Evolutionary conservation across 2,329 filamentous ascomycete species (phyloP).

Genomic region (Arthroderma sp.): DNA sequence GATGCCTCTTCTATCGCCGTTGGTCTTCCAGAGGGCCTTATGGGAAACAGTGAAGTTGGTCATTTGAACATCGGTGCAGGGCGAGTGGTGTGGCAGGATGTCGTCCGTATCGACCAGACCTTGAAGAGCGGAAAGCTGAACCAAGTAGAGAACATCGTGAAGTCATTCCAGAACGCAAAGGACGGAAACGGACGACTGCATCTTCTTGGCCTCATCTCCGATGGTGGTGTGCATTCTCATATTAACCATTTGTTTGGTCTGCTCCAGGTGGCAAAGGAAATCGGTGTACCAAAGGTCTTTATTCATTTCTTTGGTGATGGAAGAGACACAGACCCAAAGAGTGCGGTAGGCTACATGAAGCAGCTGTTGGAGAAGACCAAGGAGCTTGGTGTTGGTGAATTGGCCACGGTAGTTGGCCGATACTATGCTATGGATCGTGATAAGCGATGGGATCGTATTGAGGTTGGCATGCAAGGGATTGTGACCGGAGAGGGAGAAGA

Average conservation of each 20-base stretch:
- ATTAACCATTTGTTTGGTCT: constrained; percentile 85
- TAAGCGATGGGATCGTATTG: constrained; percentile 95
- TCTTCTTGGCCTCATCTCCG: constrained; percentile 80
- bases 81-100: constrained; percentile 95
- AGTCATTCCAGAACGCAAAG: constrained; percentile 66
- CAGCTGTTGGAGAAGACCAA: constrained; percentile 67
- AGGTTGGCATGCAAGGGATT: constrained; percentile 78
- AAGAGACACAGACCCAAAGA: constrained; percentile 96
- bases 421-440: constrained; percentile 99
- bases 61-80: constrained; percentile 98
- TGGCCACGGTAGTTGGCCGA: constrained; percentile 85
- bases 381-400: constrained; percentile 73
- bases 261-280: constrained; percentile 78
- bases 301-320: constrained; percentile 99
- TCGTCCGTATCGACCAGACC: constrained; percentile 87
- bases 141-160: constrained; percentile 64
- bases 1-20: constrained; percentile 94
- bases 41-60: constrained; percentile 98
- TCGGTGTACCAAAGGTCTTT: constrained; percentile 78
- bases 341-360: constrained; percentile 74
- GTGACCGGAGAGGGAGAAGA: constrained; percentile 77
- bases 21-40: constrained; percentile 87
- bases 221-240: constrained; percentile 94
- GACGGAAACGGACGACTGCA: constrained; percentile 85
- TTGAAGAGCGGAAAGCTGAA: constrained; percentile 75